Percentiles rank a stretch among this genome's conserved stretches.
phyloP scores from a whole-genome alignment of 139 green algal genomes.

The Spirogloea muscicola region DNA sequence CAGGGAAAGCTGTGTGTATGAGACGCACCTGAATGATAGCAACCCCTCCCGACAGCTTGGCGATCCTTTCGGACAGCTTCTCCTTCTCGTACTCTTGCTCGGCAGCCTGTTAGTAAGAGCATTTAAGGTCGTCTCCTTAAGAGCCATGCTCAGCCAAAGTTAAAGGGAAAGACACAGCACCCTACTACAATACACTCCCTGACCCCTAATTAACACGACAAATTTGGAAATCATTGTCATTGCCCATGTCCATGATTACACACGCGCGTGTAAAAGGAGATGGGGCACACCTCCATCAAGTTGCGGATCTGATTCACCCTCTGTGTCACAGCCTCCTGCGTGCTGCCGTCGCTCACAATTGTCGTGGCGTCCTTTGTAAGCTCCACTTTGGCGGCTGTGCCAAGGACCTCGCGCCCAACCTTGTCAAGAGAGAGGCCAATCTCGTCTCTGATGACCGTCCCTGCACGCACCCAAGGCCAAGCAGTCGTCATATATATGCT shows the following conservation, averaged over 20 bases:
- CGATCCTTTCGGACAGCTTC: conserved; percentile 99
- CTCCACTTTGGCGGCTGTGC: conserved; percentile 81
- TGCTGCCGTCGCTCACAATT: conserved; percentile 91
- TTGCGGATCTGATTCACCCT: conserved; percentile 95
- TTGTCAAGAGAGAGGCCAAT: conserved; percentile 92
- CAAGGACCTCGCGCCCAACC: conserved; percentile 83
- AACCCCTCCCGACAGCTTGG: conserved; percentile 90
- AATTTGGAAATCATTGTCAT: background rate
- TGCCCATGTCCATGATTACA: background rate
- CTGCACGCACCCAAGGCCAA: conserved; percentile 2
- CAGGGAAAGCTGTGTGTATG: too few species aligned
- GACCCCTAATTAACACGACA: background rate
- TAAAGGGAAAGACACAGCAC: background rate
- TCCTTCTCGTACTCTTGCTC: conserved; percentile 94
- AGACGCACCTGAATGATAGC: conserved; percentile 80
- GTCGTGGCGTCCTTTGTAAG: conserved; percentile 91
- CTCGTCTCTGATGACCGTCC: conserved; percentile 92
- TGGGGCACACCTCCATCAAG: conserved; percentile 59
- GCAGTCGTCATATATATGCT: background rate
- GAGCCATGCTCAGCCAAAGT: background rate
- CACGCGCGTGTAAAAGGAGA: background rate
- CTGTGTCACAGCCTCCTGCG: conserved; percentile 73
- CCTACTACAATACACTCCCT: background rate
- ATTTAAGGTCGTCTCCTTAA: conserved; percentile 9
- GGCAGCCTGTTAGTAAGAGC: conserved; percentile 25